Conservation (phyloP, 2,329 filamentous ascomycete genomes). For the Fusarium aywerte region DNA sequence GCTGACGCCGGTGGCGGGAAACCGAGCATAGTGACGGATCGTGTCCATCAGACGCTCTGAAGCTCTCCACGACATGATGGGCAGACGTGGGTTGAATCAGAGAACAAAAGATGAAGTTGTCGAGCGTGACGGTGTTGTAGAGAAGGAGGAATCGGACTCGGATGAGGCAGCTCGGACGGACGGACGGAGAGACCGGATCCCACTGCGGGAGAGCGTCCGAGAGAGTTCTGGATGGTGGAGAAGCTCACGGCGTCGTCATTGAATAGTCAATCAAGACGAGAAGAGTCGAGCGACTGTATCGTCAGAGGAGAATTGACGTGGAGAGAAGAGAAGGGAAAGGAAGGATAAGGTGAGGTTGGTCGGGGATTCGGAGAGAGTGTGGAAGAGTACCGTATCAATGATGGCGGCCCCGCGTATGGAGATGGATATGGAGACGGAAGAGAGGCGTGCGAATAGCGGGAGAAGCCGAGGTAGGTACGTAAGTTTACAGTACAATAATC, state of each 20-base stretch:
- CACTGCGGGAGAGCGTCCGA: constrained; percentile 39
- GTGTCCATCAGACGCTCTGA: constrained; percentile 92
- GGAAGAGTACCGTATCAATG: constrained; percentile 25
- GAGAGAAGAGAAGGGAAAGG: background rate
- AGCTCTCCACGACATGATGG: constrained; percentile 90
- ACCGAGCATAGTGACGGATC: constrained; percentile 96
- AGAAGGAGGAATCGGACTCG: constrained; percentile 37
- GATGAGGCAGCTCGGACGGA: constrained; percentile 43
- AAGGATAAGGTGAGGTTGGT: constrained; percentile 29
- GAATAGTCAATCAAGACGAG: constrained; percentile 29
- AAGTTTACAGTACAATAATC: background rate
- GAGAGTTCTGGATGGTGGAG: constrained; percentile 32
- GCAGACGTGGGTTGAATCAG: constrained; percentile 24
- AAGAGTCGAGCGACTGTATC: constrained; percentile 24
- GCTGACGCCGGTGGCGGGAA: constrained; percentile 95
- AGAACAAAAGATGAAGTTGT: constrained; percentile 18
- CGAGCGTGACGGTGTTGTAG: constrained; percentile 14
- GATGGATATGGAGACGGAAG: constrained; percentile 7
- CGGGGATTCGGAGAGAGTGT: constrained; percentile 27
- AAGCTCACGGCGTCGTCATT: constrained; percentile 48
- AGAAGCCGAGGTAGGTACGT: constrained; percentile 46
- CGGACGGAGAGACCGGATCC: constrained; percentile 42
- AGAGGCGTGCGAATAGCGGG: constrained; percentile 39
- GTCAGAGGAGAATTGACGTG: constrained; percentile 28
- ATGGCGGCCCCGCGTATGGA: constrained; percentile 43